Percentiles rank a stretch among this genome's conserved stretches.
phyloP scores from a whole-genome alignment of 768 basidiomycete species.

The Boletus reticulatus region DNA sequence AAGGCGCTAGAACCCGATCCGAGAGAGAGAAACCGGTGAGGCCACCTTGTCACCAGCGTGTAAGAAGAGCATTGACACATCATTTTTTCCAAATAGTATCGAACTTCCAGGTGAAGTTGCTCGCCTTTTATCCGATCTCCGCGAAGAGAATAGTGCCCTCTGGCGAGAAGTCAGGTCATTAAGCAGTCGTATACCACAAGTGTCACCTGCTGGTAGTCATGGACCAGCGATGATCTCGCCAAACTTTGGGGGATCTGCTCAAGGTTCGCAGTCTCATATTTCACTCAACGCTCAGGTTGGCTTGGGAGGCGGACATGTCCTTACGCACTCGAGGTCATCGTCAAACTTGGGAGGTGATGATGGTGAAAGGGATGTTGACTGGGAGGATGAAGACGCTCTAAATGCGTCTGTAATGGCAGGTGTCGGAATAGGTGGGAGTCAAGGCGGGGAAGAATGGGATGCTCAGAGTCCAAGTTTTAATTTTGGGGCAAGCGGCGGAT shows the following conservation, averaged over 20 bases:
- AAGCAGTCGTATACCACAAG: conserved; percentile 22
- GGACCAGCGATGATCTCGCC: conserved; percentile 2
- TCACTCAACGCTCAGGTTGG: conserved; percentile 5
- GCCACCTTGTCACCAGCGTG: neutral
- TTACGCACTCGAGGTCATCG: conserved; percentile 27
- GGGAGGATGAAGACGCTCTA: conserved; percentile 29
- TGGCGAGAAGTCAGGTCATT: conserved; percentile 36
- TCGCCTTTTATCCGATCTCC: conserved; percentile 53
- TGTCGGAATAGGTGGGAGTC: conserved; percentile 14
- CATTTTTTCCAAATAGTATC: conserved; percentile 52
- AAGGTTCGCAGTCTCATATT: conserved; percentile 8
- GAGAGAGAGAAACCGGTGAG: conserved; percentile 35
- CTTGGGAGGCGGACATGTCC: conserved; percentile 15
- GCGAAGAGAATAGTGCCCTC: conserved; percentile 68
- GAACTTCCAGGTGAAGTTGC: conserved; percentile 80
- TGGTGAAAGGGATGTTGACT: conserved; percentile 25
- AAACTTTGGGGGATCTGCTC: conserved; percentile 7
- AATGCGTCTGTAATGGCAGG: conserved; percentile 8
- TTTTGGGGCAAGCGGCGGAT: conserved; percentile 8
- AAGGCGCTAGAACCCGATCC: conserved; percentile 84
- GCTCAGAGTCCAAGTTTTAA: conserved; percentile 15
- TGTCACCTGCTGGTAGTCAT: neutral
- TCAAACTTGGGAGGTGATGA: conserved; percentile 28
- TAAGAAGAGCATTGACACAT: conserved; percentile 1
- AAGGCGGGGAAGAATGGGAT: conserved; percentile 27